Base-by-base conservation (phyloP, 2,329 filamentous ascomycete genomes). In the Aspergillus sp. region DNA sequence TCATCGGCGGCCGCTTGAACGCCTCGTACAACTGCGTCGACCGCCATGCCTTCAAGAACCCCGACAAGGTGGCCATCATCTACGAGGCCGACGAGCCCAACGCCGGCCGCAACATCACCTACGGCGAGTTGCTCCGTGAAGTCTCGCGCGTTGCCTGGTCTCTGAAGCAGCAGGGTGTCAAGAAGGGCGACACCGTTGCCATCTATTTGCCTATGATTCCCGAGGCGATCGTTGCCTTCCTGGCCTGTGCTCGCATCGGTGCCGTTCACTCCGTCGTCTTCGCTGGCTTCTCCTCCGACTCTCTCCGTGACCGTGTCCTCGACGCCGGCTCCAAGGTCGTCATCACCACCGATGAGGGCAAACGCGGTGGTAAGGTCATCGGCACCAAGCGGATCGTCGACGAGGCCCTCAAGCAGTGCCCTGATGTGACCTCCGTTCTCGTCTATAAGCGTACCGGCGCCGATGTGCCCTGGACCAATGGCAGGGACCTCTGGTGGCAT, bases 131-230 rank as follows among this genome's bases (percentile, higher is more conserved):
- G 32, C 75, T 96, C 41, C 80, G 86, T 43, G 78, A 98, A 62
- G 89, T 98, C 32, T 95, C 82, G 53, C 82, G 77, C 61, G 78
- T 86, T 11, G 82, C 91, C 27, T 86, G 85, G 69, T 81, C 83
- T 15, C 74, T 98, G 48, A 94, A 88, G 72, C 76, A 89, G 67
- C 91, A 94, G 77, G 91, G 91, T 42, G 89, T 98, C 39, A 79
- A 82, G 69, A 96, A 95, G 72, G 91, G 91, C 35, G 91, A 98
- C 64, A 94, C 88, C 4, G 88, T 98, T 36, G 91, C 86, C 42
- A 83, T 98, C 46, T 98, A 98, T 69, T 68, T 98, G 44, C 91
- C 91, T 60, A 98, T 98, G 91, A 94, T 98, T 61, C 91, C 91
- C 35, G 89, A 98, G 64, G 91, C 91, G 5, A 53, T 98, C 37